Base-by-base conservation (phyloP, 164 flowering plant genomes). In the Akebia trifoliata region DNA sequence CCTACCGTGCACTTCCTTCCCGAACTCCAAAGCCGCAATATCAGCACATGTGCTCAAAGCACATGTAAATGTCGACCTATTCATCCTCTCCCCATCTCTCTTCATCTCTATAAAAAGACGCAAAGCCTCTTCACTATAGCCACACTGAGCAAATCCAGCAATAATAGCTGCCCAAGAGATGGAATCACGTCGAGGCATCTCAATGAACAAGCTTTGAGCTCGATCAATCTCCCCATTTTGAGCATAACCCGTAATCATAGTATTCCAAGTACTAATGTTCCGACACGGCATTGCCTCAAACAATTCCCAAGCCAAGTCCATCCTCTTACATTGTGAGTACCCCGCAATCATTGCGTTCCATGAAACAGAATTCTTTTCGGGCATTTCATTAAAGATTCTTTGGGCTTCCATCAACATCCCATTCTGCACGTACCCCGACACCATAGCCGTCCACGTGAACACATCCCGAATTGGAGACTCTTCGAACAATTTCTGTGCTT, bases 111-210 rank as follows among this genome's bases (percentile, higher is more conserved):
- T 68, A 60, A 88, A 85, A 59, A 81, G 64, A 18, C 46, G 63
- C 57, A 88, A 67, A 42, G 93, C 90, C 76, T 78, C 90, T 62
- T 85, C 95, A 50, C 84, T 63, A 28, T 58, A 35, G 36, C 90
- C 95, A 49, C 64, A 63, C 60, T 92, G 98, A 56, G 89, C 74
- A 76, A 85, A 86, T 1, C 89, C 95, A 49, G 96, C 77, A 68
- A 89, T 83, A 63, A 92, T 83, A 15, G 95, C 95, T n/a, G 96
- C 81, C 95, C 96, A 92, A 38, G 98, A 91, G 61, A 92, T 78
- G 24, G 81, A 78, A 65, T 92, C 98, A 51, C 81, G 84, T 44
- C 15, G 61, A 42, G 96, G 86, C 91, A 92, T 92, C 66, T 54
- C 70, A 65, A 83, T 75, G 44, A 92, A 92, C 60, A 92, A 58